A percentile compares a stretch with the other conserved stretches of the same genome.
Evolutionary conservation across 257 asterid genomes (phyloP).

Genomic region (Fraxinus anomala): DNA sequence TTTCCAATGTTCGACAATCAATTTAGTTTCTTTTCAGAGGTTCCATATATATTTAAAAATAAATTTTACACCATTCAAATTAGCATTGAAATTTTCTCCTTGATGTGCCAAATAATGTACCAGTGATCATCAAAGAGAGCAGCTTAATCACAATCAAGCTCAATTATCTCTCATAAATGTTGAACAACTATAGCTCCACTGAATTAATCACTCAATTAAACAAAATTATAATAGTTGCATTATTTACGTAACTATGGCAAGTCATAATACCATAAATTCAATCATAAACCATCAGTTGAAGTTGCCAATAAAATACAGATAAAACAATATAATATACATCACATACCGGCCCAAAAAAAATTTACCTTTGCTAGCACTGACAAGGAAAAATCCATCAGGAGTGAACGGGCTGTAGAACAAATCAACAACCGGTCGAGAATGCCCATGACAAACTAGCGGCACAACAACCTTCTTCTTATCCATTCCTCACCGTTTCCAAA

Average conservation of each 20-base stretch:
- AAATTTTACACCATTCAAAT: background rate
- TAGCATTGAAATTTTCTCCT: background rate
- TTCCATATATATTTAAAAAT: background rate
- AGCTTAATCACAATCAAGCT: slow-evolving; percentile 1
- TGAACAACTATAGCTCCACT: background rate
- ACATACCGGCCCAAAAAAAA: background rate
- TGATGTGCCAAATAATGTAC: background rate
- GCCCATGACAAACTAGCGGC: slow-evolving; percentile 98
- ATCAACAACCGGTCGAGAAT: slow-evolving; percentile 99
- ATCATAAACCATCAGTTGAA: slow-evolving; percentile 4
- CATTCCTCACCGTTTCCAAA: slow-evolving; percentile 41
- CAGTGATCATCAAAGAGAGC: background rate
- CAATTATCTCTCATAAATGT: background rate
- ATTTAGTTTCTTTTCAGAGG: background rate
- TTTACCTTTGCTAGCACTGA: slow-evolving; percentile 99
- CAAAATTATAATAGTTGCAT: background rate
- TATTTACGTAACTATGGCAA: no score
- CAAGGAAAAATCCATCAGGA: slow-evolving; percentile 92
- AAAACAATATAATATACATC: background rate
- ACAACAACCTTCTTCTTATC: slow-evolving; percentile 90
- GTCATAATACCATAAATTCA: background rate
- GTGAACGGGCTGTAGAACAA: slow-evolving; percentile 91
- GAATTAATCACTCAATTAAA: background rate
- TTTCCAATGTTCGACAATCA: background rate
- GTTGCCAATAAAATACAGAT: background rate